A percentile compares a stretch with the other conserved stretches of the same genome.
These are phyloP conservation scores for Nicotiana attenuata DNA, from an alignment of 257 asterid species.

Conservation along the genomic window DNA sequence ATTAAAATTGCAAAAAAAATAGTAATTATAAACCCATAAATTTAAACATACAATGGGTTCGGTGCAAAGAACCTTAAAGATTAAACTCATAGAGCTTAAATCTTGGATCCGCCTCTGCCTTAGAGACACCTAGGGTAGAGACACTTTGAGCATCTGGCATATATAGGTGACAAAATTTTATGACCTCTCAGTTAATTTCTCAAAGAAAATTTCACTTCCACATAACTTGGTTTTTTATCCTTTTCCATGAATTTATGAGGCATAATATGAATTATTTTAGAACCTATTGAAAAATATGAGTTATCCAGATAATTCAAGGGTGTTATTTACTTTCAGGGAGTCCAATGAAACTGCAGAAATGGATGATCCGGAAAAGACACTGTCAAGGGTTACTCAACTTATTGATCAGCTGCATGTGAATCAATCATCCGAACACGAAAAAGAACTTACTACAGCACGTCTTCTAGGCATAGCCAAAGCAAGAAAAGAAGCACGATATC, in stretches of 20 bases:
- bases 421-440: slow-evolving; percentile 62
- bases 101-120: not conserved
- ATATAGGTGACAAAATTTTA: not conserved
- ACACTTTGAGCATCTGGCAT: not conserved
- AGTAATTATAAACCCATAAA: no score
- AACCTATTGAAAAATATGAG: not conserved
- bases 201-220: not conserved
- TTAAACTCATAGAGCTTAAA: no score
- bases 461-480: slow-evolving; percentile 76
- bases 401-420: slow-evolving; percentile 70
- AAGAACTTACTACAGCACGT: slow-evolving; percentile 77
- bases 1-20: no score
- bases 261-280: not conserved
- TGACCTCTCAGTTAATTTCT: slow-evolving; percentile 2
- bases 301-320: not conserved
- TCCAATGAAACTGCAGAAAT: slow-evolving; percentile 55
- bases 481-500: slow-evolving; percentile 74
- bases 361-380: slow-evolving; percentile 60
- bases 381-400: slow-evolving; percentile 62
- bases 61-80: no score
- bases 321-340: slow-evolving; percentile 42
- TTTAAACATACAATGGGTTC: no score
- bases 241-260: not conserved
- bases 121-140: not conserved
- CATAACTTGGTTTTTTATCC: not conserved